Evolutionary conservation across 768 basidiomycete genomes (phyloP), one percentile per base, ranked within the genome.

Genomic region (Boletus pseudopeckii): DNA sequence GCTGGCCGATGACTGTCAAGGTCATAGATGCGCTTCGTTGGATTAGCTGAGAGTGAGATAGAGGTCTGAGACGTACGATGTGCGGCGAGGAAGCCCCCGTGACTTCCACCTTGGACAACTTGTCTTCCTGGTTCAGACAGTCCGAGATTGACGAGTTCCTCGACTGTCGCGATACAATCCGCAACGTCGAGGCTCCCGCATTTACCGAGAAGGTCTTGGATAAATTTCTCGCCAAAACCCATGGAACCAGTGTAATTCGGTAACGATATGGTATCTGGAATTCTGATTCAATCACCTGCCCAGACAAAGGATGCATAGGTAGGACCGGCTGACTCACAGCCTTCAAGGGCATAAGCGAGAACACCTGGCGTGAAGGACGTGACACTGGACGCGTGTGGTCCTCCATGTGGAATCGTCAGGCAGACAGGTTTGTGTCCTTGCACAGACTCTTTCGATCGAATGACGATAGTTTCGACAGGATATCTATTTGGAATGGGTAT

Each of bases 171-270:
- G 17, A 85, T 77, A 54, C 83, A 85, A 46, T 88, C 86, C 38
- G 76, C 73, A 14, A 90, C 83, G 56, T 90, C 88, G 9, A 86
- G 74, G 1, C 74, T 70, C 14, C 88, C 88, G 33, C 85, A 85
- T 38, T 34, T 34, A 1, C 45, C 33, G 20, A 46, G 14, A 22
- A 46, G 45, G 76, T 70, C 70, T 45, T 75, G 77, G 33, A 88
- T 71, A 17, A 75, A 76, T 17, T 66, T 72, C 56, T 89, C 81
- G 0, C 88, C 87, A 52, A 75, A 88, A 4, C 88, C 88, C 32
- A 78, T 67, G 1, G 84, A 84, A 0, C 88, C 88, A 0, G 81
- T 83, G 20, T 46, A 46, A 7, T 46, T 46, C n/a, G 45, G 45
- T 32, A 79, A 55, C 1, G 82, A 82, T 8, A 88, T 52, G 0